phyloP scores from a whole-genome alignment of 495 filamentous ascomycete species.

The Neurospora sp. region DNA sequence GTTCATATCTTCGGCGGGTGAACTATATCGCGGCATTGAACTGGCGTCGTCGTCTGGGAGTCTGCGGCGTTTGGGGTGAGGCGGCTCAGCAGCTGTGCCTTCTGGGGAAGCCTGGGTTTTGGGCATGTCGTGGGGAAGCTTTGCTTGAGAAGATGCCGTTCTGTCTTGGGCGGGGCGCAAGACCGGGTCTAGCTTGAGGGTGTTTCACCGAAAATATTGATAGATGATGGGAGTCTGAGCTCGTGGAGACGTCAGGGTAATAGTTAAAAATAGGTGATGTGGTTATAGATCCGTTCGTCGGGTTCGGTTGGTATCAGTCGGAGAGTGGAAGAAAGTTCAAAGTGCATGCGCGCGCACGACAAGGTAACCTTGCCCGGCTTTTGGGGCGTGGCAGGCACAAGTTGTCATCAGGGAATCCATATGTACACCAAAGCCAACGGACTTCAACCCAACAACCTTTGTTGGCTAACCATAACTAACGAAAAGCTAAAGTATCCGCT shows the following conservation, averaged over 20 bases:
- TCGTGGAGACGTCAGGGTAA: neutral
- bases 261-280: neutral
- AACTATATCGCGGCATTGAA: conserved; percentile 25
- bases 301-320: neutral
- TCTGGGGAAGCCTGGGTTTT: conserved; percentile 4
- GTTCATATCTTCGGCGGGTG: conserved; percentile 13
- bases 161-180: neutral
- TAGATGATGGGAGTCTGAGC: neutral
- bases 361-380: neutral
- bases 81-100: conserved; percentile 18
- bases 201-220: neutral
- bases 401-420: neutral
- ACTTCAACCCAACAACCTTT: neutral
- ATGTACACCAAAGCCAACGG: neutral
- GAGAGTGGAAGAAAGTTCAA: neutral
- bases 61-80: conserved; percentile 47
- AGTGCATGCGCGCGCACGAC: neutral
- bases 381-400: neutral
- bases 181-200: neutral
- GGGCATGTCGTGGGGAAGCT: neutral
- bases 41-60: conserved; percentile 36
- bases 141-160: neutral
- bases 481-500: neutral
- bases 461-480: neutral
- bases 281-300: neutral